Evolutionary conservation across 1,139 yeast genomes (phyloP), one percentile per base, ranked within the genome.

Genomic region (Diutina mesorugosa): DNA sequence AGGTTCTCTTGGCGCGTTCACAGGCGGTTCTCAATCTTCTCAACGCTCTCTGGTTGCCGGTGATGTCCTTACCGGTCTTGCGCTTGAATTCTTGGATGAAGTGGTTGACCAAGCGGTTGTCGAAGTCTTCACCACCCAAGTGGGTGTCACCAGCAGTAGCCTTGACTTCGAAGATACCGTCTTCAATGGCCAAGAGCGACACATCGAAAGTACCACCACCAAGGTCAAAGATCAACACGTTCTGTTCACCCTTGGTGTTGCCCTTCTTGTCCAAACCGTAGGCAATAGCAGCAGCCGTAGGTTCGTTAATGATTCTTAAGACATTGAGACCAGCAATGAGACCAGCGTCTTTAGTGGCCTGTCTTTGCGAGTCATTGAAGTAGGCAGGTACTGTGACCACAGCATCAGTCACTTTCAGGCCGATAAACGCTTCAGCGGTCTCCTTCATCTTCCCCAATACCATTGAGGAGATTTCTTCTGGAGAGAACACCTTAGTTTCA

Each of bases 141-240:
- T 91, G 99, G 71, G 99, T 93, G 81, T 93, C 97, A 90, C 99
- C 99, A 74, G 98, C 97, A 70, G 99, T 93, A 70, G 99, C 95
- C 85, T 91, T 91, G 73, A 93, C 99, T 72, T 95, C 91, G 87
- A 91, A 93, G 71, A 93, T 95, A 85, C 99, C 99, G 77, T 95
- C 98, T 74, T 95, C 95, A 74, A 93, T 90, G 82, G 90, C 88
- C 76, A 91, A 82, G 69, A 91, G 83, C 60, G 99, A 93, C 65
- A 91, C 97, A 88, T 90, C 97, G 80, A 90, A 90, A 75, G 97
- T 90, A 84, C 97, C 97, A 79, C 97, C 96, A 85, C 97, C 97
- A 74, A 90, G 85, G 79, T 90, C 97, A 82, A 90, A 90, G 72
- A 90, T 90, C 72, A 90, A 81, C 65, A 90, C 95, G 75, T 85